phyloP scores from a whole-genome alignment of 176 grass and related monocot species.

The Canna indica region DNA sequence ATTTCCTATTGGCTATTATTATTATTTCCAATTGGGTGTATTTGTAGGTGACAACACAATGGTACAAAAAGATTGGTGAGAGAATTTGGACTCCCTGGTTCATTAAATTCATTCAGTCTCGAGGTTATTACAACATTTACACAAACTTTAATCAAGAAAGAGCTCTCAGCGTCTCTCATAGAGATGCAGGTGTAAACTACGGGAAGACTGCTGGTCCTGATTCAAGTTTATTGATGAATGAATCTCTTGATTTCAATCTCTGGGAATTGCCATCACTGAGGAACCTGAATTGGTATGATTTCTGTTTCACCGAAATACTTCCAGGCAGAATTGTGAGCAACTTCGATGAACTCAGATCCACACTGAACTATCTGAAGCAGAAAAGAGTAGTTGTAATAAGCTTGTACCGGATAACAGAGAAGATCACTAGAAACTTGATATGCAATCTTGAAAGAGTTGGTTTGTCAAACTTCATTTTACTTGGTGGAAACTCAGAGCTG shows the following conservation, averaged over 20 bases:
- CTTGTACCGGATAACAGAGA: conserved; percentile 41
- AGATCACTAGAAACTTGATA: conserved; percentile 63
- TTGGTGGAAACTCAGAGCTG: conserved; percentile 54
- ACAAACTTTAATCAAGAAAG: conserved; percentile 80
- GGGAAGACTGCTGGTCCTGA: conserved; percentile 80
- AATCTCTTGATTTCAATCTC: conserved; percentile 55
- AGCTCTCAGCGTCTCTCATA: conserved; percentile 79
- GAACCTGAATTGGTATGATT: conserved; percentile 69
- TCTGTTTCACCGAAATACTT: conserved; percentile 61
- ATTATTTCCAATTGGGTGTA: background rate
- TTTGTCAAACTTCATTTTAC: conserved; percentile 52
- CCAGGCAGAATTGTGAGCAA: conserved; percentile 48
- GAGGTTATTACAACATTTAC: conserved; percentile 89
- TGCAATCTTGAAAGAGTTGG: conserved; percentile 73
- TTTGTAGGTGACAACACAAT: conserved; percentile 86
- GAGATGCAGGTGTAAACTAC: conserved; percentile 92
- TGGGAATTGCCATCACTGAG: conserved; percentile 47
- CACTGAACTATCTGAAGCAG: conserved; percentile 41
- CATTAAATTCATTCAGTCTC: conserved; percentile 87
- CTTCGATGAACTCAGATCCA: conserved; percentile 51
- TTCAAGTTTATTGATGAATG: conserved; percentile 66
- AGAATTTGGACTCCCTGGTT: conserved; percentile 99
- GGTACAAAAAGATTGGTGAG: conserved; percentile 94
- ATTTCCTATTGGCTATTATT: background rate
- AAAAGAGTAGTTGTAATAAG: conserved; percentile 52